phyloP scores from a whole-genome alignment of 139 green algal species.

The Coelastrella sp. region DNA sequence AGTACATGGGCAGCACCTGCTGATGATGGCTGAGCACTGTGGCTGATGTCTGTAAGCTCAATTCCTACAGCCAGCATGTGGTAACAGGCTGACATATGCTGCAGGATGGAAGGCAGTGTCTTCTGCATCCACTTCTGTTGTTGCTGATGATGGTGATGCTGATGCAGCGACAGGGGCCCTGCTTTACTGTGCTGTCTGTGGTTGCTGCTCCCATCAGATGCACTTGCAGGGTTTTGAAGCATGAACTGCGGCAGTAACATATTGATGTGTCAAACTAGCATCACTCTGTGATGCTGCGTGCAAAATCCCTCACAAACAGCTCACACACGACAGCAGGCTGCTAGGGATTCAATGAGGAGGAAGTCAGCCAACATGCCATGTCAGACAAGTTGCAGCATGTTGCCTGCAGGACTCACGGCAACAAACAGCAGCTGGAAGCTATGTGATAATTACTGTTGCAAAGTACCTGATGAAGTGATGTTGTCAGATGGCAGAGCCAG shows the following conservation, averaged over 20 bases:
- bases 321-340: too few relatives aligned
- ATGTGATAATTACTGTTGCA: neutral
- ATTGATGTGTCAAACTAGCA: too few relatives aligned
- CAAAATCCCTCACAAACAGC: too few relatives aligned
- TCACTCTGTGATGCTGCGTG: too few relatives aligned
- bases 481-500: conserved; percentile 38
- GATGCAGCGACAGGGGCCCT: neutral
- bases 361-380: neutral
- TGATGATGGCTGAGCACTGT: neutral
- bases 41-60: too few relatives aligned
- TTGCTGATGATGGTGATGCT: conserved; percentile 15
- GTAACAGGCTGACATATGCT: conserved; percentile 1
- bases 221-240: neutral
- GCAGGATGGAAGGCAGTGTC: neutral
- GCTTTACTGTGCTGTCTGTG: neutral
- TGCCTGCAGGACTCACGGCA: neutral
- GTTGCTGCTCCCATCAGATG: neutral
- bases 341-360: neutral
- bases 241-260: neutral
- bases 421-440: neutral
- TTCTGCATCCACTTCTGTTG: conserved; percentile 19
- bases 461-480: neutral
- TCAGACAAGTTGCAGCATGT: neutral
- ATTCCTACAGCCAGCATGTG: neutral
- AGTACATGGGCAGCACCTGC: neutral